A percentile compares a stretch with the other conserved stretches of the same genome.
These are phyloP conservation scores for Talaromyces pinophilus DNA, from an alignment of 2,329 filamentous ascomycete genomes.

Conservation along the genomic window DNA sequence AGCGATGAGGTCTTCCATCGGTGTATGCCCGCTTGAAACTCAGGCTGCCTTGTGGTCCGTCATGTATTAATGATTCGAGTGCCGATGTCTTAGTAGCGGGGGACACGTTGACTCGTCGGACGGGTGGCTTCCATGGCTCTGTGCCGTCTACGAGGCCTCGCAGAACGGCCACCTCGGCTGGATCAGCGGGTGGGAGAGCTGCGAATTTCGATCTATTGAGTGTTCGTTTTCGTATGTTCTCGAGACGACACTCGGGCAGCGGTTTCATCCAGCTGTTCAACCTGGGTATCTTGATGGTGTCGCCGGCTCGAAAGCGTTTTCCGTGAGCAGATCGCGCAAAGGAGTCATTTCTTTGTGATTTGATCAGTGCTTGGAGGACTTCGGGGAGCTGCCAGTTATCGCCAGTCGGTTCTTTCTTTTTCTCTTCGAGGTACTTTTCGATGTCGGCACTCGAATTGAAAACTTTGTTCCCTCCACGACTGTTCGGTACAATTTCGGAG, in stretches of 20 bases:
- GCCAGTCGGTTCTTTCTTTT: slow-evolving; percentile 23
- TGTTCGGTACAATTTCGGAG: slow-evolving; percentile 34
- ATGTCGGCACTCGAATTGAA: slow-evolving; percentile 22
- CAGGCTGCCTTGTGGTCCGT: slow-evolving; percentile 39
- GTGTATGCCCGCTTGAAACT: slow-evolving; percentile 36
- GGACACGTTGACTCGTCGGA: background rate
- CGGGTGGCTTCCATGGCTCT: slow-evolving; percentile 33
- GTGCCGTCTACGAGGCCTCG: slow-evolving; percentile 37
- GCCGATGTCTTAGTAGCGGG: slow-evolving; percentile 11
- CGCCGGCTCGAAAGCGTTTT: slow-evolving; percentile 30
- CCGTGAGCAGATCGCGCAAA: slow-evolving; percentile 29
- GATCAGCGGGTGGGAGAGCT: slow-evolving; percentile 44
- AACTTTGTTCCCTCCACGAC: background rate
- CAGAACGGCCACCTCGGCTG: slow-evolving; percentile 38
- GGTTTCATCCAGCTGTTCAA: slow-evolving; percentile 41
- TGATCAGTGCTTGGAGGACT: slow-evolving; percentile 36
- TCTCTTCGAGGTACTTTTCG: slow-evolving; percentile 9
- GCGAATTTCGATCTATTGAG: slow-evolving; percentile 35
- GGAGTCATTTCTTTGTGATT: slow-evolving; percentile 37
- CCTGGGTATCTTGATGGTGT: slow-evolving; percentile 36
- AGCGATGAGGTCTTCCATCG: slow-evolving; percentile 42
- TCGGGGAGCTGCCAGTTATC: slow-evolving; percentile 40
- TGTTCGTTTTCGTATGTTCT: slow-evolving; percentile 42
- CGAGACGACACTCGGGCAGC: slow-evolving; percentile 33
- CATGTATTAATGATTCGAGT: slow-evolving; percentile 34